Percentiles rank a stretch among this genome's conserved stretches.
phyloP scores from a whole-genome alignment of 2,329 filamentous ascomycete genomes.

The Claviceps arundinis region DNA sequence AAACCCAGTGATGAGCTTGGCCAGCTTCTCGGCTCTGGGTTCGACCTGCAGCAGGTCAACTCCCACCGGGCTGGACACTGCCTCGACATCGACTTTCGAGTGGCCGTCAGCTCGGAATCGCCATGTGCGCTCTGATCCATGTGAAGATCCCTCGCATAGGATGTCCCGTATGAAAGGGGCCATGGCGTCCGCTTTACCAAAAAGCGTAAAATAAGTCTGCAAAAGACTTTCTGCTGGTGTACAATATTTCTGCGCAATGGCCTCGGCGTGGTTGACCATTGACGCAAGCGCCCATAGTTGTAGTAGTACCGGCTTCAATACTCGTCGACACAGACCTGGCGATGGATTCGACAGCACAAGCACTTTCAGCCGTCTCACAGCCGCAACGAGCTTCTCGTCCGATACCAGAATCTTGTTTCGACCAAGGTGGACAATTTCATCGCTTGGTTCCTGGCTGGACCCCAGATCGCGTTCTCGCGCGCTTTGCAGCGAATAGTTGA shows the following conservation, averaged over 20 bases:
- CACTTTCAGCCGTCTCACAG: slow-evolving; percentile 40
- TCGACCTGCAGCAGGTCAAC: slow-evolving; percentile 33
- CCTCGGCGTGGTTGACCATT: slow-evolving; percentile 26
- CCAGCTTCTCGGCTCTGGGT: slow-evolving; percentile 32
- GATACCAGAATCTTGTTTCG: slow-evolving; percentile 30
- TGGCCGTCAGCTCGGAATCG: slow-evolving; percentile 31
- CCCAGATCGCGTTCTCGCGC: background rate
- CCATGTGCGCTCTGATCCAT: slow-evolving; percentile 31
- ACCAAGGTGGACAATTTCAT: slow-evolving; percentile 33
- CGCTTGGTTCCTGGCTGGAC: slow-evolving; percentile 11
- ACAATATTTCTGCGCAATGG: slow-evolving; percentile 26
- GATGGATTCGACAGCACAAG: slow-evolving; percentile 53
- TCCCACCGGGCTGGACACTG: slow-evolving; percentile 12
- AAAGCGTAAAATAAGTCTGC: slow-evolving; percentile 43
- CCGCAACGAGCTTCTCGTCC: slow-evolving; percentile 31
- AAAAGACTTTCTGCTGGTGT: slow-evolving; percentile 37
- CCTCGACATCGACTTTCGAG: slow-evolving; percentile 38
- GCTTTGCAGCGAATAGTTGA: slow-evolving; percentile 30
- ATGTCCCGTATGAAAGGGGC: slow-evolving; percentile 38
- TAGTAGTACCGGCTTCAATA: slow-evolving; percentile 44
- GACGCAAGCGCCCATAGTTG: slow-evolving; percentile 51
- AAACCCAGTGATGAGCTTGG: slow-evolving; percentile 34
- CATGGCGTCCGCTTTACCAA: slow-evolving; percentile 37
- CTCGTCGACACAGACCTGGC: slow-evolving; percentile 47
- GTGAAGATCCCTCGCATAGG: slow-evolving; percentile 36